Evolutionary conservation across 768 basidiomycete species (phyloP).

Genomic region (Suillus alpinus): DNA sequence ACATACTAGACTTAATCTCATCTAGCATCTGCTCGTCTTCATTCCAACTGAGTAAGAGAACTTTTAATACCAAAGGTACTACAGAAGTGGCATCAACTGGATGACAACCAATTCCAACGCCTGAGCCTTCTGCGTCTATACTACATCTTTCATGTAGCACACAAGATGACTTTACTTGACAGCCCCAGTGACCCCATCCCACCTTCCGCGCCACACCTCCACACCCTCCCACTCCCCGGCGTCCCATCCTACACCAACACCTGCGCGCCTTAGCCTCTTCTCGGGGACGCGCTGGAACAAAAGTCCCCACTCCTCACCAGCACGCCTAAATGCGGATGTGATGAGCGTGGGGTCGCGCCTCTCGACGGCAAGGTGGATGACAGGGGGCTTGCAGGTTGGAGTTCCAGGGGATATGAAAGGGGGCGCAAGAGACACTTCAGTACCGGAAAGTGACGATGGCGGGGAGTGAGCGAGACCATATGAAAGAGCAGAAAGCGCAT

Average conservation of each 20-base stretch:
- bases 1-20: neutral
- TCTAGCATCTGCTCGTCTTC: neutral
- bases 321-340: conserved; percentile 54
- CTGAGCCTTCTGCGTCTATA: neutral
- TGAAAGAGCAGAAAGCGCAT: conserved; percentile 46
- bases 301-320: conserved; percentile 55
- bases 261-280: conserved; percentile 55
- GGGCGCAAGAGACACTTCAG: neutral
- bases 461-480: conserved; percentile 35
- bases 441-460: conserved; percentile 29
- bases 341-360: conserved; percentile 70
- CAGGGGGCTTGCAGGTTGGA: conserved; percentile 4
- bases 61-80: neutral
- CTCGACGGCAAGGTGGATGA: conserved; percentile 59
- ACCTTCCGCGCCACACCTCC: conserved; percentile 62
- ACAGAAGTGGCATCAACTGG: neutral
- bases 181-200: neutral
- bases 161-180: neutral
- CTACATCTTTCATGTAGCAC: neutral
- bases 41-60: neutral
- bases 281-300: conserved; percentile 53
- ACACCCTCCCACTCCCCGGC: conserved; percentile 76
- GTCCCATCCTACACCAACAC: conserved; percentile 59
- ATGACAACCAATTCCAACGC: neutral
- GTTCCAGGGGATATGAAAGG: neutral